Base-by-base conservation (phyloP, 2,329 filamentous ascomycete genomes). In the Neonectria punicea region DNA sequence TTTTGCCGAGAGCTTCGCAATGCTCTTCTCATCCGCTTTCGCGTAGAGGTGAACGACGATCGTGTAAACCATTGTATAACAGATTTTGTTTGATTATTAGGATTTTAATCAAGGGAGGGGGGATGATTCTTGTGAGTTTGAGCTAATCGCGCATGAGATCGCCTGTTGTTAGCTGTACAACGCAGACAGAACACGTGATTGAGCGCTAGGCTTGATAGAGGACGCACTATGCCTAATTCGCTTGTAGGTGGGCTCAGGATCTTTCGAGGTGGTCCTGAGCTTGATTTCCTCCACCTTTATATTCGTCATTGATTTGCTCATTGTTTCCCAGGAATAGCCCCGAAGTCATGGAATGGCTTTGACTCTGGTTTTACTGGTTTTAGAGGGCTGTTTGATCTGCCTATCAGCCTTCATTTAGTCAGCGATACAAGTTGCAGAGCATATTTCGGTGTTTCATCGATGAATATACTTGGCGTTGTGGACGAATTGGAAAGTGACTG, bases 11-110 rank as follows among this genome's bases (percentile, higher is more conserved):
- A 93, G 81, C 79, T 90, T 92, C 66, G 83, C 80, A 80, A 93
- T 89, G 75, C 83, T 84, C 59, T 88, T 86, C 13, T 84, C 79
- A 73, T 91, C 86, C 62, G 88, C 84, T 75, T 93, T 93, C 68
- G 90, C 89, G 80, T 90, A 88, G 67, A 93, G 84, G 78, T 91
- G 89, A 53, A 90, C 89, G 71, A 89, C 88, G 71, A 91, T 87
- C 66, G 89, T 91, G 80, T 91, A 91, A 70, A 90, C 88, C 88
- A 90, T 90, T 49, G 75, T 85, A 69, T 65, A 30, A 28, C 39
- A 25, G n/a, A 34, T 51, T 60, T 30, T 44, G 16, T 39, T 44
- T 14, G n/a, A 20, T n/a, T 53, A 14, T 28, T 44, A 4, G 10
- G 3, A 11, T 50, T 32, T 18, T 30, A 30, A 28, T 25, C 28